phyloP scores from a whole-genome alignment of 805 yeast genomes.

The Yamadazyma nakazawae region DNA sequence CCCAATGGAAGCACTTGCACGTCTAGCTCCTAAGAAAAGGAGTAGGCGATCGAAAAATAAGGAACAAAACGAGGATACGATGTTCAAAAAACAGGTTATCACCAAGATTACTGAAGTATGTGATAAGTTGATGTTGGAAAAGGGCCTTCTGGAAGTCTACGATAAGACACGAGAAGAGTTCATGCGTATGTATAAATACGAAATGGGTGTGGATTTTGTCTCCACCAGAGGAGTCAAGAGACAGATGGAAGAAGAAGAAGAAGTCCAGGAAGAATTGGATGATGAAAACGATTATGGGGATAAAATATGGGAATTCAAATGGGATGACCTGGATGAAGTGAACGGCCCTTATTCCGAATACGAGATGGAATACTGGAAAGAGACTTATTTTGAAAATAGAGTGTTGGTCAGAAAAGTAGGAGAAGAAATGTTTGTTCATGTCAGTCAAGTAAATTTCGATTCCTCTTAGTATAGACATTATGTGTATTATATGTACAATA shows the following conservation, averaged over 20 bases:
- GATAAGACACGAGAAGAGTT: slow-evolving; percentile 57
- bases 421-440: slow-evolving; percentile 21
- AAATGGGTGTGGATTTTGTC: slow-evolving; percentile 22
- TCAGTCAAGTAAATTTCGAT: slow-evolving; percentile 21
- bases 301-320: slow-evolving; percentile 39
- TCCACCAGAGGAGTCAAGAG: slow-evolving; percentile 17
- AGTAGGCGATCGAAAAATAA: slow-evolving; percentile 6
- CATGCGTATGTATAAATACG: slow-evolving; percentile 27
- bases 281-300: slow-evolving; percentile 14
- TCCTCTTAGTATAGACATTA: background rate
- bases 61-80: slow-evolving; percentile 19
- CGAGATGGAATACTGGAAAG: slow-evolving; percentile 57
- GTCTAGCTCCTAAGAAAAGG: slow-evolving; percentile 26
- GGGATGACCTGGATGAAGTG: slow-evolving; percentile 38
- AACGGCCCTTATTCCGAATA: slow-evolving; percentile 49
- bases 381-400: slow-evolving; percentile 44
- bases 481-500: background rate
- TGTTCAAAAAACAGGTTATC: slow-evolving; percentile 4
- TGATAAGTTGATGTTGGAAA: slow-evolving; percentile 40
- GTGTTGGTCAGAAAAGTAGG: slow-evolving; percentile 40
- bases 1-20: slow-evolving; percentile 52
- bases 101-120: slow-evolving; percentile 45
- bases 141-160: slow-evolving; percentile 45
- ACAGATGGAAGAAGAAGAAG: slow-evolving; percentile 5
- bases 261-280: background rate